Conservation (phyloP, 257 asterid species). For the Ilex aquifolium region DNA sequence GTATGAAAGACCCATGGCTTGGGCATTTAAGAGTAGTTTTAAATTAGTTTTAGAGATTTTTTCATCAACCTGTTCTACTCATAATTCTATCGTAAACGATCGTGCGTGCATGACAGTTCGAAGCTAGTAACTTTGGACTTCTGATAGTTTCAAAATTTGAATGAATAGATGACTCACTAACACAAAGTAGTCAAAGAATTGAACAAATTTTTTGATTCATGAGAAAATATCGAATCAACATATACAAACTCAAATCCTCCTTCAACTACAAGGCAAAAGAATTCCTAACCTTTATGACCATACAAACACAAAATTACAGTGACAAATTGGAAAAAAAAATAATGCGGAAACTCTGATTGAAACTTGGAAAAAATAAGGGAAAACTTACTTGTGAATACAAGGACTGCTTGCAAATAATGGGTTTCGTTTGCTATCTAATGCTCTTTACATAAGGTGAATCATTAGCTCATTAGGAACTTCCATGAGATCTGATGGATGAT, state of each 20-base stretch:
- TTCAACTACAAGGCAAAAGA: not conserved
- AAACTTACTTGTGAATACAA: not conserved
- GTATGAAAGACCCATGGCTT: no score
- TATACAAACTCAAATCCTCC: not conserved
- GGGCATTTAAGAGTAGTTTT: no score
- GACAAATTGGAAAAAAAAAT: not conserved
- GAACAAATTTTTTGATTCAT: no score
- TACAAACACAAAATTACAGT: not conserved
- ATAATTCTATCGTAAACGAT: no score
- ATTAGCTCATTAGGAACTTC: conserved; percentile 54
- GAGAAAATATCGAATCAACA: not conserved
- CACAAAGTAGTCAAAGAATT: no score
- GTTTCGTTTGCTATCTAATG: not conserved
- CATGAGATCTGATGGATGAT: conserved; percentile 85
- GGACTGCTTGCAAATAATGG: not conserved
- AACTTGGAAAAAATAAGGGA: not conserved
- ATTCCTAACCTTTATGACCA: not conserved
- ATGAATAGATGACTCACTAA: no score
- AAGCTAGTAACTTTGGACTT: no score
- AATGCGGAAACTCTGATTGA: not conserved
- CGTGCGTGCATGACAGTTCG: no score
- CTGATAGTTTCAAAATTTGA: no score
- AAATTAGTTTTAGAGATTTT: no score
- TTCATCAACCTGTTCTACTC: no score
- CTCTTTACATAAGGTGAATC: conserved; percentile 16